These are phyloP conservation scores for Cardamine chenopodiifolia DNA, from an alignment of 345 rosid genomes.

Conservation along the genomic window DNA sequence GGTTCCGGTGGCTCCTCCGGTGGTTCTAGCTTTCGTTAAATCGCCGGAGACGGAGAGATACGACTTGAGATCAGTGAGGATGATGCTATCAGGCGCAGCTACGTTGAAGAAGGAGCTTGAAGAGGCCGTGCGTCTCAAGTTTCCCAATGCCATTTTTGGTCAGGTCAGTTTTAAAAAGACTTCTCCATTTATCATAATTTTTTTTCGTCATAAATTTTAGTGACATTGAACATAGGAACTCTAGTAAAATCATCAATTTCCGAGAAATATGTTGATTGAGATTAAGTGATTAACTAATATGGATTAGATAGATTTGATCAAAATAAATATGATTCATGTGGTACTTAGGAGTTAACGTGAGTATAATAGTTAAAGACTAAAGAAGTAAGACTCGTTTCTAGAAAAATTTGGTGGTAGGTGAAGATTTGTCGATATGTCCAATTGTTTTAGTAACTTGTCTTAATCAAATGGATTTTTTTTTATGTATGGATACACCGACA, in stretches of 20 bases:
- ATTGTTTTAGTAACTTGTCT: not conserved
- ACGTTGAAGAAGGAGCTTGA: conserved; percentile 89
- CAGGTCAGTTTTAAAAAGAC: conserved; percentile 56
- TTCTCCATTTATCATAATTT: not conserved
- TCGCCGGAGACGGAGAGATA: conserved; percentile 55
- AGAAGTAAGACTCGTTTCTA: not conserved
- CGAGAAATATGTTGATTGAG: not conserved
- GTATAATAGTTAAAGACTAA: not conserved
- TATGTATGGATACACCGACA: not conserved
- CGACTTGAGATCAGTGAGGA: conserved; percentile 70
- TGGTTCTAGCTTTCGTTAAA: conserved; percentile 68
- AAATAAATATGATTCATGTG: not conserved
- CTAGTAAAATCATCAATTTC: not conserved
- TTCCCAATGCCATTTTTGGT: conserved; percentile 77
- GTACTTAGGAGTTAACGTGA: not conserved
- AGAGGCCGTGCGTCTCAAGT: conserved; percentile 67
- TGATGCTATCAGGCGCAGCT: conserved; percentile 75
- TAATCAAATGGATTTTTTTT: not conserved
- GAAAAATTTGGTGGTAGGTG: conserved; percentile 16
- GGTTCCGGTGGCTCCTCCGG: conserved; percentile 83
- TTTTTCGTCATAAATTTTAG: not conserved
- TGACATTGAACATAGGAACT: not conserved
- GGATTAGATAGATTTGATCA: too few relatives aligned
- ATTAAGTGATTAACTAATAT: not conserved
- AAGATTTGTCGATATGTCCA: not conserved